Base-by-base conservation (phyloP, 2,329 filamentous ascomycete species). In the Fusarium veterinarium region DNA sequence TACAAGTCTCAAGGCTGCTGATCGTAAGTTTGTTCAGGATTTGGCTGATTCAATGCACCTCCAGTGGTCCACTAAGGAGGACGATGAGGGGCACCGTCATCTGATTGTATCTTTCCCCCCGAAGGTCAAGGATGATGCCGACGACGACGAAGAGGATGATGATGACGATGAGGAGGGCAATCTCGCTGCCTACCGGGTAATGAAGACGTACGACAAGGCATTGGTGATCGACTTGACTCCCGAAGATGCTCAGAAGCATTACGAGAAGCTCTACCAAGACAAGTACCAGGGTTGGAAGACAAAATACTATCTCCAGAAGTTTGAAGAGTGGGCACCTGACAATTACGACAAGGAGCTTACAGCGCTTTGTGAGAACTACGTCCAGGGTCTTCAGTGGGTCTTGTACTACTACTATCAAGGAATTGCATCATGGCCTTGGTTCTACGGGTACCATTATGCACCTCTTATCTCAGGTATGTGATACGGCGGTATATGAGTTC, bases 401-500 rank as follows among this genome's bases (percentile, higher is more conserved):
- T 86, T 99, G 55, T 98, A 92, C 82, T 99, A 99, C 85, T 99
- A 99, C 83, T 99, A 99, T 84, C 92, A 92, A 60, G 96, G 96
- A 70, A 96, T 99, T 67, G 96, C 94, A 20, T 98, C 95, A 17
- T 99, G 96, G 96, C 95, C 96, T 19, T 99, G 96, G 96, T 99
- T 93, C 84, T 99, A 98, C 82, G 87, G 88, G 68, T 99, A 97
- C 82, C 97, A 99, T 83, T 99, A 99, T 82, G 93, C 97, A 14
- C 96, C 96, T 3, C 94, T 98, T 90, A 99, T 98, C 64, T 97
- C 94, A 73, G 91, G 91, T 92, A 83, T 79, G 81, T 53, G 66
- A 28, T 23, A 20, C 33, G 11, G 33, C 11, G 17, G 28, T 44
- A 69, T 28, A 37, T 19, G n/a, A 25, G 23, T 19, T 11, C 25